phyloP scores from a whole-genome alignment of 352 stramenopile species.

The Globisporangium orthogonon region DNA sequence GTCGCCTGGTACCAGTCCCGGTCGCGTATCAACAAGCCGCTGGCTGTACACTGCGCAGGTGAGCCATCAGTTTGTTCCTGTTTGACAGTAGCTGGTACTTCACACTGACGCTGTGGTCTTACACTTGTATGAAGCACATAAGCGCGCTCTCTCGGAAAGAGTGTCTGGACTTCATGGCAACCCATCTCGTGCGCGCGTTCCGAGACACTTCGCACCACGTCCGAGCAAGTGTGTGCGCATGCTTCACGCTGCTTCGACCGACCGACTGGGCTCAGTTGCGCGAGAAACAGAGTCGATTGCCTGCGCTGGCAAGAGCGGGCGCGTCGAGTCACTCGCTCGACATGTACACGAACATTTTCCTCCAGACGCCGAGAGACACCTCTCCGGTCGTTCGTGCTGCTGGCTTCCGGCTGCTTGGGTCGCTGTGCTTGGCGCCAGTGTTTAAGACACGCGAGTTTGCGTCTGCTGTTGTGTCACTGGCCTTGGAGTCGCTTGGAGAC shows the following conservation, averaged over 20 bases:
- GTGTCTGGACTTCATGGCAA: constrained; percentile 73
- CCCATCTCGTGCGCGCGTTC: constrained; percentile 75
- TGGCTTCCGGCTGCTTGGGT: constrained; percentile 72
- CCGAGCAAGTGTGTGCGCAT: constrained; percentile 79
- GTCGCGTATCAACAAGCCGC: constrained; percentile 2
- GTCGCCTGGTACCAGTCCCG: constrained; percentile 3
- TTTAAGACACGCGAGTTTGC: constrained; percentile 78
- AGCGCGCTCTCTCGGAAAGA: constrained; percentile 29
- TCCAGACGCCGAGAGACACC: constrained; percentile 71
- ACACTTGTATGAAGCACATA: constrained; percentile 1
- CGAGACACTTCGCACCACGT: constrained; percentile 84
- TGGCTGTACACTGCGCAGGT: constrained; percentile 19
- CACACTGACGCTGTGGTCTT: background rate
- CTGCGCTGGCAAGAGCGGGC: constrained; percentile 18
- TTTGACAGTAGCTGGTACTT: background rate
- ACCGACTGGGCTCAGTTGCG: constrained; percentile 60
- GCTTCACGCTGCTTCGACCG: constrained; percentile 72
- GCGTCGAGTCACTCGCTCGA: constrained; percentile 34
- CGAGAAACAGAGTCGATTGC: constrained; percentile 31
- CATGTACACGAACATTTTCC: constrained; percentile 63
- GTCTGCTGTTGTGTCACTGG: constrained; percentile 45
- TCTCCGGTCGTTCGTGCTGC: constrained; percentile 77
- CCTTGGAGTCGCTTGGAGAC: constrained; percentile 62
- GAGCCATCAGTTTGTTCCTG: background rate
- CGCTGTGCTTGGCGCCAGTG: constrained; percentile 54